Base-by-base conservation (phyloP, 768 basidiomycete genomes). In the Leccinum olivaceopallidum region DNA sequence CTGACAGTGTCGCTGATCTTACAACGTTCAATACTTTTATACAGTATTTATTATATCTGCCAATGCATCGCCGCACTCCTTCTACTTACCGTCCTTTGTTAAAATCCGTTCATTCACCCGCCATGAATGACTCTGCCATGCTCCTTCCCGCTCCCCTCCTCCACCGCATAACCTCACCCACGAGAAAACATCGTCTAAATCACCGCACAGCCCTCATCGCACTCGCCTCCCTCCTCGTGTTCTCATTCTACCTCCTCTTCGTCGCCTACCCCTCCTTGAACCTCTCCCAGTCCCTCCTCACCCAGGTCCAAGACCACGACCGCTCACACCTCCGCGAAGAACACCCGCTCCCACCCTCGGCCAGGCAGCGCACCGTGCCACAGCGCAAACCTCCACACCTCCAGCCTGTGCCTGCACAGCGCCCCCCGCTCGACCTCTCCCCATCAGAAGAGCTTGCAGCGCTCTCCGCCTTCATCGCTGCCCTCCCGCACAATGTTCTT, bases 401-500 rank as follows among this genome's bases (percentile, higher is more conserved):
- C 36, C 49, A 58, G 12, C 66, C 69, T 0, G 51, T 63, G 47
- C 51, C 57, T 18, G 50, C 57, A 56, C 70, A 55, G 51, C 67
- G 76, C 16, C 75, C 79, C 1, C 76, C 83, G 32, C 67, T 90
- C 44, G 55, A 71, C 14, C 80, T 92, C 60, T 75, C 79, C 44
- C 69, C 77, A 0, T 71, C 76, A 1, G 81, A 92, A 68, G 91
- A 93, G 68, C 82, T 93, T 20, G 89, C 89, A 2, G 89, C 91
- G 3, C 76, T 92, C 52, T 82, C 87, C 3, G 84, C 83, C 59
- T 93, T 92, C 74, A 78, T 93, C 47, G 85, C 85, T 0, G 86
- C 87, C 55, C 79, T 91, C 22, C 84, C 89, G 0, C 85, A 89
- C 72, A 93, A 93, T 73, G 80, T 87, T 58, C 84, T 94, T 59